Base-by-base conservation (phyloP, 2,329 filamentous ascomycete genomes). In the Botryotinia narcissicola region DNA sequence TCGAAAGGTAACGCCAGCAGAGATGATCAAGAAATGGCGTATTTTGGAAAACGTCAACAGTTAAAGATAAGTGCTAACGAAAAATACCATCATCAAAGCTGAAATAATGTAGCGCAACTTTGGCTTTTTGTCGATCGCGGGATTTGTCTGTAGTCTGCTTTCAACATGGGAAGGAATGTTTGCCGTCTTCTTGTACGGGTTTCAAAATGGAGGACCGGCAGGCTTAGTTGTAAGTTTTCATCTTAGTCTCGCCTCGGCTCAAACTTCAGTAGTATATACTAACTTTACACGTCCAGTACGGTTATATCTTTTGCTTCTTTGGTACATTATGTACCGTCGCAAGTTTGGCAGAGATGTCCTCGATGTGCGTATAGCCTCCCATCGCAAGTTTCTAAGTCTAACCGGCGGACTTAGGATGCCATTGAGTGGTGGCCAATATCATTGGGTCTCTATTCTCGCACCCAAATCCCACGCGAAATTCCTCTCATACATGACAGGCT, bases 381-480 rank as follows among this genome's bases (percentile, higher is more conserved):
- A 35, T n/a, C 22, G 4, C 73, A 20, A 29, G 29, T 59, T 35
- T 14, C 61, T 29, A 54, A 16, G 63, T 48, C 70, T 68, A 68
- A 62, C 18, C n/a, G 54, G 51, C 14, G 25, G 40, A 32, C 25
- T 44, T 35, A 77, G 76, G 83, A 86, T 87, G 4, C 88, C 87
- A 0, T 89, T 86, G 0, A 84, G 84, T 32, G 87, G 87, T 20
- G 87, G 88, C 3, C 87, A 89, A 76, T 89, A 88, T 73, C 86
- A 87, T 75, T 88, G 86, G 87, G 86, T 88, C 1, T 86, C 84
- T 0, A 85, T 87, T 70, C 86, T 88, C 73, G 84, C 86, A 1
- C 84, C 86, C 0, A 80, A 78, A 0, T 79, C 79, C 51, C 81
- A 83, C 66, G 86, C 88, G 75, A 87, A 85, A 73, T 84, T 86